These are phyloP conservation scores for Hyphopichia fennica DNA, from an alignment of 1,139 yeast genomes.

Conservation along the genomic window DNA sequence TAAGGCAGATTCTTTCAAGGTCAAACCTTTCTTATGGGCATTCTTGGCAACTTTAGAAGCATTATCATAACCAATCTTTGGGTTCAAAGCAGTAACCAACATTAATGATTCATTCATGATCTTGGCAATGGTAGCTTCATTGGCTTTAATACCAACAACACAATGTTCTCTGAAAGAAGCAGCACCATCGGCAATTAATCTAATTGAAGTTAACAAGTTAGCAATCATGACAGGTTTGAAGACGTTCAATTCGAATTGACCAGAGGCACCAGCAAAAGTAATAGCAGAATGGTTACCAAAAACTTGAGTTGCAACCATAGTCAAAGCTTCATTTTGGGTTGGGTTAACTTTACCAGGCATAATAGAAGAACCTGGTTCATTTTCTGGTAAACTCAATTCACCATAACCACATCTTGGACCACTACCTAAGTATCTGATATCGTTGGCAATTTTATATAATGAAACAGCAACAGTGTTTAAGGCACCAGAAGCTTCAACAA, in stretches of 20 bases:
- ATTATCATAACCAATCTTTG: constrained; percentile 91
- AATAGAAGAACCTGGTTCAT: constrained; percentile 95
- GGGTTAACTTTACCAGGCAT: constrained; percentile 99
- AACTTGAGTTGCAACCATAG: constrained; percentile 93
- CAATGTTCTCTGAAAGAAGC: constrained; percentile 85
- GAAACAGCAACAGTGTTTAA: constrained; percentile 87
- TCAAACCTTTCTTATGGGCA: constrained; percentile 91
- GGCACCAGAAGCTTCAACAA: constrained; percentile 92
- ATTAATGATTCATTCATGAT: constrained; percentile 84
- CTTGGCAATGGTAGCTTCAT: constrained; percentile 76
- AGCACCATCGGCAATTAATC: constrained; percentile 80
- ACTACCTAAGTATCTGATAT: constrained; percentile 89
- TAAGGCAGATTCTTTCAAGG: constrained; percentile 84
- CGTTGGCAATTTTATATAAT: constrained; percentile 89
- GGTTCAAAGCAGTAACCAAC: constrained; percentile 94
- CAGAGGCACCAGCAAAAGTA: constrained; percentile 93
- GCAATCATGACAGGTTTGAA: constrained; percentile 91
- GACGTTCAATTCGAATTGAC: constrained; percentile 92
- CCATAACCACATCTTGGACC: constrained; percentile 99
- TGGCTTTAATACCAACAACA: constrained; percentile 86
- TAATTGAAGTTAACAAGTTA: constrained; percentile 76
- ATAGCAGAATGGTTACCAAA: constrained; percentile 90
- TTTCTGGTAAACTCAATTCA: constrained; percentile 85
- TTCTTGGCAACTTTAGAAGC: constrained; percentile 95
- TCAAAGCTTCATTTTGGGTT: constrained; percentile 93